Base-by-base conservation (phyloP, 108 stramenopile species). In the Cyclostephanos invisitatus region DNA sequence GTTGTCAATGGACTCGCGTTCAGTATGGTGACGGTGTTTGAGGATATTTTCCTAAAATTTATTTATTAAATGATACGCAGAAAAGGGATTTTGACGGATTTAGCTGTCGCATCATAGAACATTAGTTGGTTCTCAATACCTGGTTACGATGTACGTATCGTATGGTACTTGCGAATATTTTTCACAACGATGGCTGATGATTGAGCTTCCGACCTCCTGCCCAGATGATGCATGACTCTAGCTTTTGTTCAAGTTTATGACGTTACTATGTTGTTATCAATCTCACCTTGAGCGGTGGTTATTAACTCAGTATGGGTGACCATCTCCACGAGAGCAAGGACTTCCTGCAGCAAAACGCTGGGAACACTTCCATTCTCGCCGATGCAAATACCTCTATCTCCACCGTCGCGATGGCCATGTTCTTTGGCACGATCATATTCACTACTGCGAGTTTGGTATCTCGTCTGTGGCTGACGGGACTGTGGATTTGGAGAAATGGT, bases 351-450 rank as follows among this genome's bases (percentile, higher is more conserved):
- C 62, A 57, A 32, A 29, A 59, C 15, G 58, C 58, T 35, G 58
- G 32, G n/a, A 59, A 59, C 29, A 14, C 54, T 62, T 55, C 10
- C 73, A 56, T n/a, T 46, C 66, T 53, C 65, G 73, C 64, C 27
- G 22, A 27, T 54, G 29, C 29, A 22, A 65, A 74, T 37, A 64
- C 73, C 28, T 35, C 27, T 37, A 74, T 47, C 21, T 78, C 87
- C 9, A 89, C 90, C 25, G 80, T 90, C 72, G 90, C 90, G 15
- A 82, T 77, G 21, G 86, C 88, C 78, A 82, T 94, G 86, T 64
- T 94, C 55, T 94, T 94, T 63, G 90, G 87, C 5, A 74, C 85
- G 12, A 83, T 91, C 27, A 67, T 83, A 22, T 91, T 94, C 67
- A 81, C 93, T 5, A 84, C 88, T 10, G 83, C 74, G 8, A 76